phyloP scores from a whole-genome alignment of 2,329 filamentous ascomycete genomes.

The Sarocladium strictum region DNA sequence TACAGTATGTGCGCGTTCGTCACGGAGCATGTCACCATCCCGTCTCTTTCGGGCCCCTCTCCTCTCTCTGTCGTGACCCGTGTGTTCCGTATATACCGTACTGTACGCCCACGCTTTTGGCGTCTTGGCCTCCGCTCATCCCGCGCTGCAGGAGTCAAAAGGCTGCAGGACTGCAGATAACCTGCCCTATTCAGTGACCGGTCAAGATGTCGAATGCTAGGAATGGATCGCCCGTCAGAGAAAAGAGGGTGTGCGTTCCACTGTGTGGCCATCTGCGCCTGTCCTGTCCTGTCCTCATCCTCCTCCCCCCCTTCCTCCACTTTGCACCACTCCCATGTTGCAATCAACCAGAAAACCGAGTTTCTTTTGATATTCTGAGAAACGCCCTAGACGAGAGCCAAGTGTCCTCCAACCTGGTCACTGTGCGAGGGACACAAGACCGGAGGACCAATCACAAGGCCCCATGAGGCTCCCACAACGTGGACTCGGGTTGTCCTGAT shows the following conservation, averaged over 20 bases:
- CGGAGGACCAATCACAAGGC: background rate
- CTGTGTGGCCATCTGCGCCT: background rate
- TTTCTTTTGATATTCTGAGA: too few relatives aligned
- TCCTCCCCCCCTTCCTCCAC: background rate
- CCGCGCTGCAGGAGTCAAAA: background rate
- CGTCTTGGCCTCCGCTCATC: background rate
- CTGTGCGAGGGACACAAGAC: too few relatives aligned
- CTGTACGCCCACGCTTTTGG: too few relatives aligned
- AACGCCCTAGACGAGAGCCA: background rate
- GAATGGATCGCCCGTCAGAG: background rate
- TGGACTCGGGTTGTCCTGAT: background rate
- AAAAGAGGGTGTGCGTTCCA: background rate
- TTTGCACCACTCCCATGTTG: too few relatives aligned
- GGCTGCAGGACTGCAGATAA: background rate
- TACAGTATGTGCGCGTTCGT: too few relatives aligned
- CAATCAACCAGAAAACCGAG: too few relatives aligned
- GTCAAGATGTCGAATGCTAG: background rate
- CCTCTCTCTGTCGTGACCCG: background rate
- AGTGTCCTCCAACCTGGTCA: background rate
- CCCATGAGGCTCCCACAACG: slow-evolving; percentile 1
- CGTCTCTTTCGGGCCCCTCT: too few relatives aligned
- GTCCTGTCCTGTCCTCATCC: background rate
- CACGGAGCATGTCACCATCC: too few relatives aligned
- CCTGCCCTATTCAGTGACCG: slow-evolving; percentile 5
- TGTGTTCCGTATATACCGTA: background rate